phyloP scores from a whole-genome alignment of 305 asterid species.

The Fraxinus ornus region DNA sequence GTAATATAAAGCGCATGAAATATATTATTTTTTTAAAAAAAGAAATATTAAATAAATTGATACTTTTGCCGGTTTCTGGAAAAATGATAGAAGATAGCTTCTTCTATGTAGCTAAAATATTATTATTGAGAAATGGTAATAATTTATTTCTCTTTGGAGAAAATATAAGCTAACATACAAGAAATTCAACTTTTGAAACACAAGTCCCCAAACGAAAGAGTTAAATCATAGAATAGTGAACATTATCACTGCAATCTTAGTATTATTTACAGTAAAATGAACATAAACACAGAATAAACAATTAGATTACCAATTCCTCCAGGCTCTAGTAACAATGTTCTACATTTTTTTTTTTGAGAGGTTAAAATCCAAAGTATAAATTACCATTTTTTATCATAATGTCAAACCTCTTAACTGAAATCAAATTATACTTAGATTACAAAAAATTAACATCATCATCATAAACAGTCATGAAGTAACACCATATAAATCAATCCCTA shows the following conservation, averaged over 20 bases:
- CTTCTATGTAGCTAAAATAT: neutral
- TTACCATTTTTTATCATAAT: neutral
- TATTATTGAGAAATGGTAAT: neutral
- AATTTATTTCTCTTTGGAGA: neutral
- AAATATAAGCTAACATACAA: neutral
- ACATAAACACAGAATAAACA: neutral
- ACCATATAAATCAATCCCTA: neutral
- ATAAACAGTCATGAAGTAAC: neutral
- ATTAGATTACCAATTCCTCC: neutral
- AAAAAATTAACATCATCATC: neutral
- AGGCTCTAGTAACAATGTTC: neutral
- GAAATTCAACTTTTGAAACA: neutral
- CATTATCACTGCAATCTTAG: neutral
- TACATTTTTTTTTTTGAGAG: neutral
- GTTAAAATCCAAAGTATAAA: neutral
- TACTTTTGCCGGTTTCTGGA: neutral
- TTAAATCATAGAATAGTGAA: neutral
- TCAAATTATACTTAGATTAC: neutral
- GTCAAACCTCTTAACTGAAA: neutral
- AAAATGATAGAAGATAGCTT: neutral
- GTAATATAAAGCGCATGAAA: neutral
- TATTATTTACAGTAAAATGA: neutral
- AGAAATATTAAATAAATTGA: neutral
- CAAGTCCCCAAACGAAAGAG: neutral
- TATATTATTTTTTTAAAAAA: too few species aligned